These are phyloP conservation scores for Neonectria coccinea DNA, from an alignment of 2,329 filamentous ascomycete genomes.

Conservation along the genomic window DNA sequence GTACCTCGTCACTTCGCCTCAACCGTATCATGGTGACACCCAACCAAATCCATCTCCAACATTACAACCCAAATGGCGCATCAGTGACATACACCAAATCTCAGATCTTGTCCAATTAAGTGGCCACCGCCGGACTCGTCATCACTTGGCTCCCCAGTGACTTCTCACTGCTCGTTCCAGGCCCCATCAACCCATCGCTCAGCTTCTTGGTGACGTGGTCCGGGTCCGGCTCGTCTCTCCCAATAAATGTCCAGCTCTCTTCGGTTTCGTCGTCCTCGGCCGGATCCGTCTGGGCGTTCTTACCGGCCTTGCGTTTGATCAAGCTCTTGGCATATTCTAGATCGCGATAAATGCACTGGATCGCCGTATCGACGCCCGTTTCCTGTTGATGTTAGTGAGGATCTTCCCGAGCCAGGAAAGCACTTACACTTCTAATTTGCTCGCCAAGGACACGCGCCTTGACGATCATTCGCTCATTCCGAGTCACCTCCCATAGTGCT, in stretches of 20 bases:
- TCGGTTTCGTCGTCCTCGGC: constrained; percentile 71
- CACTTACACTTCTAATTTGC: constrained; percentile 83
- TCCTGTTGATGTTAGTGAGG: constrained; percentile 68
- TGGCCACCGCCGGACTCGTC: constrained; percentile 22
- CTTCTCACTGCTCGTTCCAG: constrained; percentile 37
- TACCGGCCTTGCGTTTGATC: constrained; percentile 73
- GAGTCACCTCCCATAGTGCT: constrained; percentile 90
- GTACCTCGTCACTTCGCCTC: constrained; percentile 15
- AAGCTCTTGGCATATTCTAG: constrained; percentile 91
- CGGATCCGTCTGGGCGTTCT: constrained; percentile 57
- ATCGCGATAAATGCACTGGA: constrained; percentile 93
- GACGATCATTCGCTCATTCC: constrained; percentile 89
- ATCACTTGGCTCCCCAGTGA: constrained; percentile 42
- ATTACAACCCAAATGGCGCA: constrained; percentile 26
- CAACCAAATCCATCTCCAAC: constrained; percentile 15
- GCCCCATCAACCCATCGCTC: constrained; percentile 49
- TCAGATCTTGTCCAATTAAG: constrained; percentile 23
- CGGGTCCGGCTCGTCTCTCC: constrained; percentile 62
- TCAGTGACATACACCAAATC: constrained; percentile 7
- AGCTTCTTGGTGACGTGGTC: constrained; percentile 57
- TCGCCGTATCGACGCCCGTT: constrained; percentile 88
- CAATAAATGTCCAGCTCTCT: constrained; percentile 93
- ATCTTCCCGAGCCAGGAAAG: not conserved
- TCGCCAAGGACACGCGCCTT: constrained; percentile 87
- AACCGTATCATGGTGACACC: constrained; percentile 10